Base-by-base conservation (phyloP, 768 basidiomycete genomes). In the Russula compacta region DNA sequence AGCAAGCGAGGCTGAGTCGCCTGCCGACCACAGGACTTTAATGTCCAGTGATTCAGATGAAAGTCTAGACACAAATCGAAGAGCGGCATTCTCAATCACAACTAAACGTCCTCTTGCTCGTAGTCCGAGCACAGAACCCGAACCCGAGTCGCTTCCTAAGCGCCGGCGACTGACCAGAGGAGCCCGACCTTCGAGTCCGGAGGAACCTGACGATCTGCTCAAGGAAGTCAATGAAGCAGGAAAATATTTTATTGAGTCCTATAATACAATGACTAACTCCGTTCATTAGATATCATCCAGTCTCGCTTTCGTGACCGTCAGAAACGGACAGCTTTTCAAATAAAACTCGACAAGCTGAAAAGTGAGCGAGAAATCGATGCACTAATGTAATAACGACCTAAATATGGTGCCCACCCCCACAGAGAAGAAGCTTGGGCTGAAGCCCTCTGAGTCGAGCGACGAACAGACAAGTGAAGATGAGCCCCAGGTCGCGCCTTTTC, bases 341-440 rank as follows among this genome's bases (percentile, higher is more conserved):
- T 76, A 69, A 85, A 81, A 61, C 70, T 91, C 14, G 84, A 87
- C 63, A 83, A 77, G 63, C 67, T 90, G 54, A 87, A 82, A 73
- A 76, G 89, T 92, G 61, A 54, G 79, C 71, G 11, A 54, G n/a
- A 19, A 19, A 36, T 43, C 14, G n/a, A 50, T 14, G 43, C 19
- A 15, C 32, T 4, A 24, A 12, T 48, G 55, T 39, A 11, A 44
- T 24, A 7, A 19, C 21, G 17, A 6, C 11, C 39, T 52, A 9
- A 38, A 55, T 39, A 48, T 46, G 6, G 5, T 35, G 43, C 10
- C 33, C 19, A 52, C 29, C 39, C 15, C 15, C 6, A 9, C 61
- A 63, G 49, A 56, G 19, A 58, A 56, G 19, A 61, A 56, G 48
- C 51, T 55, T 12, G 38, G 55, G 47, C n/a, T 56, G 46, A 50